Conservation (phyloP, 2,329 filamentous ascomycete species). For the Fusarium ambrosium region DNA sequence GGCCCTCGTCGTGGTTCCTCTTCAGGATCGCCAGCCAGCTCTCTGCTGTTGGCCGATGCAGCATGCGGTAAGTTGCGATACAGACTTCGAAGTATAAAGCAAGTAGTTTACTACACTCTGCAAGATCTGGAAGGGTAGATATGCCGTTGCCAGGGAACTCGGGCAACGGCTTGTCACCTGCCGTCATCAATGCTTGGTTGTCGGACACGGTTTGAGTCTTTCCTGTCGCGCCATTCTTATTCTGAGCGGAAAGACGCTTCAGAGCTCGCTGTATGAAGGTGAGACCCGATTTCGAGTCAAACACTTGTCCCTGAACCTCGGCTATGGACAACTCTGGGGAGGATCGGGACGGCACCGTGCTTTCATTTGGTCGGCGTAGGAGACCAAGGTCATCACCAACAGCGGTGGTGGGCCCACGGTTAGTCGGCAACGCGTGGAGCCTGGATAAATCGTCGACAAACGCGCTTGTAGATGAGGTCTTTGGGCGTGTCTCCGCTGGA, state of each 20-base stretch:
- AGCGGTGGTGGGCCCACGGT: neutral
- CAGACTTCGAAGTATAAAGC: conserved; percentile 71
- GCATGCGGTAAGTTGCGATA: conserved; percentile 70
- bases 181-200: conserved; percentile 61
- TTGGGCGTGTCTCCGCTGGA: neutral
- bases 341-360: conserved; percentile 45
- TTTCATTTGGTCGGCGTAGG: neutral
- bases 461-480: neutral
- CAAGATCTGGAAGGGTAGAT: conserved; percentile 56
- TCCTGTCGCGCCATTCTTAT: conserved; percentile 46
- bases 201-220: conserved; percentile 43
- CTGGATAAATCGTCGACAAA: neutral
- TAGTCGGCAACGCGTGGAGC: neutral
- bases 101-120: conserved; percentile 54
- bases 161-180: conserved; percentile 65
- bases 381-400: neutral
- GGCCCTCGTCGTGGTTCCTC: conserved; percentile 52
- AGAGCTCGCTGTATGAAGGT: conserved; percentile 67
- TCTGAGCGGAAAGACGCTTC: conserved; percentile 62
- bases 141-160: conserved; percentile 46
- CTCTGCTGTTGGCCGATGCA: conserved; percentile 67
- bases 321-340: conserved; percentile 62
- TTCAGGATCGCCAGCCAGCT: conserved; percentile 60
- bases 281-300: conserved; percentile 65
- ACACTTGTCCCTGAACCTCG: conserved; percentile 66